Evolutionary conservation across 2,329 filamentous ascomycete species (phyloP).

Genomic region (Calonectria pseudoreteaudii): DNA sequence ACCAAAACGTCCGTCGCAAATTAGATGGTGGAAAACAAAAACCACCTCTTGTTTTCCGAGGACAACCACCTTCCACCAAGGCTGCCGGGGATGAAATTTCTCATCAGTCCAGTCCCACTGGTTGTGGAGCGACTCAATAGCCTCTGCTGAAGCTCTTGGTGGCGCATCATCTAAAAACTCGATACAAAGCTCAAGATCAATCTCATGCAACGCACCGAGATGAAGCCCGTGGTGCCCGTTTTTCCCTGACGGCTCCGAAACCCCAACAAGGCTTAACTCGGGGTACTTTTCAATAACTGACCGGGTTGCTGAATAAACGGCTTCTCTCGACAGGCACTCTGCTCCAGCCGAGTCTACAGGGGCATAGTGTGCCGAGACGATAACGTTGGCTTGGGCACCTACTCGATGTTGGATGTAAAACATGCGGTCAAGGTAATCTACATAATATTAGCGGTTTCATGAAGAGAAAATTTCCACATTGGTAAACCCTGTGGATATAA

Average conservation of each 20-base stretch:
- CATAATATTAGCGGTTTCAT: not conserved
- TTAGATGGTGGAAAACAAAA: slow-evolving; percentile 34
- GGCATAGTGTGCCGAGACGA: slow-evolving; percentile 33
- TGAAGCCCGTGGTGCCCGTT: slow-evolving; percentile 1
- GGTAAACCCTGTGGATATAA: not conserved
- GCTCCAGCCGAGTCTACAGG: not conserved
- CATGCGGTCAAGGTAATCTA: slow-evolving; percentile 31
- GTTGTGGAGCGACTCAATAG: slow-evolving; percentile 30
- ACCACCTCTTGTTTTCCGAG: slow-evolving; percentile 23
- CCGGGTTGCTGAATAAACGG: slow-evolving; percentile 17
- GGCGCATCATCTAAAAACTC: slow-evolving; percentile 10
- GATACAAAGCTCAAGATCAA: slow-evolving; percentile 31
- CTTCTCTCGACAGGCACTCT: not conserved
- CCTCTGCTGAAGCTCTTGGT: not conserved
- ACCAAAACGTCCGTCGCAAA: slow-evolving; percentile 30
- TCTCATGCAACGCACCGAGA: slow-evolving; percentile 23
- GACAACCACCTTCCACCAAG: slow-evolving; percentile 32
- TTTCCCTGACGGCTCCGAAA: not conserved
- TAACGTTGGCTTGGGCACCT: slow-evolving; percentile 31
- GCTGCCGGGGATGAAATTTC: slow-evolving; percentile 7
- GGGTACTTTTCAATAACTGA: slow-evolving; percentile 20
- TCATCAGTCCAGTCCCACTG: slow-evolving; percentile 29
- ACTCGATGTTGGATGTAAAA: slow-evolving; percentile 34
- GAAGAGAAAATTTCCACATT: too few species aligned
- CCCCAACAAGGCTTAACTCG: slow-evolving; percentile 16